Evolutionary conservation across 2,329 filamentous ascomycete species (phyloP).

Genomic region (Scytalidium sp.): DNA sequence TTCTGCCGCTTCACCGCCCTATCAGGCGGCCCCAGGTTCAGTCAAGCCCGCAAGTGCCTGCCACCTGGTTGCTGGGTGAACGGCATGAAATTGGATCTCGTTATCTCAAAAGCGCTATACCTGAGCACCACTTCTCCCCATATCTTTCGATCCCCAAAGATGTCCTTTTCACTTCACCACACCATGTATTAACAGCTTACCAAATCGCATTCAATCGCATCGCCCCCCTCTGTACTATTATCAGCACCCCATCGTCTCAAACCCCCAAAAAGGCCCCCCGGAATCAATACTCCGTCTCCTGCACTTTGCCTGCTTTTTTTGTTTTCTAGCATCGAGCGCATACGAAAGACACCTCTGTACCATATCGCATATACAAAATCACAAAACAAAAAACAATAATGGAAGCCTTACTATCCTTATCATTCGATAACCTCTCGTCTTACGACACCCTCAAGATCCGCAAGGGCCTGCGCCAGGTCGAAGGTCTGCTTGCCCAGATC

Average conservation of each 20-base stretch:
- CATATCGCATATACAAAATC: too few species aligned
- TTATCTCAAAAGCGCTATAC: too few species aligned
- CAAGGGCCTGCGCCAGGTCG: constrained; percentile 91
- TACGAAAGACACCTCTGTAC: too few species aligned
- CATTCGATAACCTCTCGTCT: constrained; percentile 95
- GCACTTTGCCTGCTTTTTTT: too few species aligned
- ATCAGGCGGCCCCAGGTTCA: not conserved
- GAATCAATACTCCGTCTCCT: too few species aligned
- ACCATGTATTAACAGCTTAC: constrained; percentile 17
- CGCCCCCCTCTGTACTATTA: constrained; percentile 4
- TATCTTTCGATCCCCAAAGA: constrained; percentile 1
- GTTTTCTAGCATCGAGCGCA: too few species aligned
- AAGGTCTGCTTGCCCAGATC: constrained; percentile 90
- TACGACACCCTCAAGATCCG: constrained; percentile 86
- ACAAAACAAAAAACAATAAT: constrained; percentile 46
- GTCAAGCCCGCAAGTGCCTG: not conserved
- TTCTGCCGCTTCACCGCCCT: not conserved
- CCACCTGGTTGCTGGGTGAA: not conserved
- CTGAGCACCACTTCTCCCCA: not conserved
- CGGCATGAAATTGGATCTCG: not conserved
- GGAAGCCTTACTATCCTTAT: constrained; percentile 88
- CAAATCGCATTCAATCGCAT: constrained; percentile 11
- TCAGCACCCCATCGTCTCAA: constrained; percentile 3
- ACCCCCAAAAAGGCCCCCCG: too few species aligned
- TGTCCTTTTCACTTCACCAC: constrained; percentile 15